Evolutionary conservation across 2,329 filamentous ascomycete genomes (phyloP).

Genomic region (Neonectria coccinea): DNA sequence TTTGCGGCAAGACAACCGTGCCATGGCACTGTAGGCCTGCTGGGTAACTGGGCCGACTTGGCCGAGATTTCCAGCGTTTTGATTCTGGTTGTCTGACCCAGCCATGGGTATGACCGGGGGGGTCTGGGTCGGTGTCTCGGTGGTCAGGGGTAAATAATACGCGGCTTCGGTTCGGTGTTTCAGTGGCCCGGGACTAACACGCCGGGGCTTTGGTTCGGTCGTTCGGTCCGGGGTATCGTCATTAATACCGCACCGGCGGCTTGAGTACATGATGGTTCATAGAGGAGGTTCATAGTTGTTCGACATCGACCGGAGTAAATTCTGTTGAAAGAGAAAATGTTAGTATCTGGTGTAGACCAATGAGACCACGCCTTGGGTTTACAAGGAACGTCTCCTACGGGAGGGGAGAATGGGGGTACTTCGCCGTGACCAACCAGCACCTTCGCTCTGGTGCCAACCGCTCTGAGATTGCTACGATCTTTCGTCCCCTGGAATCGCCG

Average conservation of each 20-base stretch:
- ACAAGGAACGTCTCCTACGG: neutral
- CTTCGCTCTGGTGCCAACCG: neutral
- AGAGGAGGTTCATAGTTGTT: neutral
- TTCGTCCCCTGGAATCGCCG: neutral
- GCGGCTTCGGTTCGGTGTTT: neutral
- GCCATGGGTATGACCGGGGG: neutral
- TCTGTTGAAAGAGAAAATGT: neutral
- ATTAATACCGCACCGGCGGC: neutral
- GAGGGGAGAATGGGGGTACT: neutral
- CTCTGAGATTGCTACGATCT: neutral
- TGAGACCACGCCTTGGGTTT: neutral
- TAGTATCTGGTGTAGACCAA: neutral
- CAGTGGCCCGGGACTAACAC: neutral
- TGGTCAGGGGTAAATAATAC: neutral
- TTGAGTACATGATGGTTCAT: neutral
- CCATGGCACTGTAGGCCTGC: neutral
- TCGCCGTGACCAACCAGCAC: neutral
- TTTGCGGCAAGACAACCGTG: neutral
- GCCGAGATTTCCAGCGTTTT: no score
- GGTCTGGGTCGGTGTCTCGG: neutral
- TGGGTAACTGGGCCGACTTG: no score
- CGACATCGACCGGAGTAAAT: neutral
- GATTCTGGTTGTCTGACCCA: no score
- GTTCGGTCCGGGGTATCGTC: neutral
- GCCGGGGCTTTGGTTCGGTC: neutral